Evolutionary conservation across 805 yeast species (phyloP), one percentile per base, ranked within the genome.

Genomic region (Kockiozyma suomiensis): DNA sequence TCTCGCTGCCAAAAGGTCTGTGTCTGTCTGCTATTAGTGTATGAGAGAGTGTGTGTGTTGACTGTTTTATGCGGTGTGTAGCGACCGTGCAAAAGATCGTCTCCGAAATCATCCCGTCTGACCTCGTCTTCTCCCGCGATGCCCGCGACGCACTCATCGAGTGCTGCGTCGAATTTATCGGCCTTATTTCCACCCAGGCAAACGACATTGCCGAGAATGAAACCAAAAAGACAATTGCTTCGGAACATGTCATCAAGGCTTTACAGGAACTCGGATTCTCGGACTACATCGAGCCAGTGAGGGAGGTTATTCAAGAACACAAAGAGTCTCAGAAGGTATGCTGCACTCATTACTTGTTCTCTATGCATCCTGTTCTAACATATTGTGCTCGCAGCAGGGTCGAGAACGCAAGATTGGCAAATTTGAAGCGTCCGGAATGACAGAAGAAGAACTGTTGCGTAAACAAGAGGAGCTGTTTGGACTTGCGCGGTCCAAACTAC

Each of bases 61-160:
- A 38, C 21, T 15, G 42, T n/a, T 6, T 30, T 30, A n/a, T n/a
- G n/a, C n/a, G 33, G 10, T 2, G 42, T n/a, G 42, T 37, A 75
- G 99, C 99, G 1, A 94, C 99, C 0, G 98, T 94, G 1, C 98
- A 93, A 72, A 94, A 94, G 73, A 90, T 94, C 50, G 86, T 94
- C 19, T 81, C 91, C 2, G 99, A 94, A 70, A 88, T 94, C 35
- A 78, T 93, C 32, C 97, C 97, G 17, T 76, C 83, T n/a, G 97
- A 92, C 70, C 79, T 89, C 58, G 85, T 92, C 5, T 90, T 93
- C 68, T 85, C 96, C 42, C 88, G 92, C 67, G 98, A 94, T 66
- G 96, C 97, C 1, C 80, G 97, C 59, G 98, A 93, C 70, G 94
- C 96, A 46, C 82, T 94, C 47, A 93, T 96, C 46, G 97, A 94